These are phyloP conservation scores for Turnera subulata DNA, from an alignment of 345 rosid genomes.

Conservation along the genomic window DNA sequence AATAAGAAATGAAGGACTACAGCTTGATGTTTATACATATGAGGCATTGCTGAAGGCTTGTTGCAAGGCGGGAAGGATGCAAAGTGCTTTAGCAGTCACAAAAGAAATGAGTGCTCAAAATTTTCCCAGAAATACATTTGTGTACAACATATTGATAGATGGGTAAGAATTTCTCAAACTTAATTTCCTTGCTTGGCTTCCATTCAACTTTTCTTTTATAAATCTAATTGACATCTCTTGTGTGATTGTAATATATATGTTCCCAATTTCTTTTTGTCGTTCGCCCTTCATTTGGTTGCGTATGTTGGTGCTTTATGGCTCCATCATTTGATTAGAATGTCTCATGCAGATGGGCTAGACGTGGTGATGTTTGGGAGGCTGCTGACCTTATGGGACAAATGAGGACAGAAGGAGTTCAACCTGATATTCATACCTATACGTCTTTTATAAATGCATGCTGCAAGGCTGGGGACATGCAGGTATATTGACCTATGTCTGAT, in stretches of 20 bases:
- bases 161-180: conserved; percentile 73
- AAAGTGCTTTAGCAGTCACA: conserved; percentile 93
- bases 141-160: conserved; percentile 86
- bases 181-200: background rate
- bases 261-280: background rate
- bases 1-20: conserved; percentile 76
- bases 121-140: conserved; percentile 69
- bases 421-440: conserved; percentile 88
- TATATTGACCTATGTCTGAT: conserved; percentile 21
- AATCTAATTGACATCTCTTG: background rate
- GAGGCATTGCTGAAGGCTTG: conserved; percentile 96
- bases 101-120: conserved; percentile 82
- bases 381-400: conserved; percentile 93
- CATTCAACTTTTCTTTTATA: no score
- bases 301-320: background rate
- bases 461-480: conserved; percentile 97
- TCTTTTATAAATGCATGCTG: conserved; percentile 92
- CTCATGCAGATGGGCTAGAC: conserved; percentile 77
- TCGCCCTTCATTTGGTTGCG: background rate
- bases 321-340: background rate
- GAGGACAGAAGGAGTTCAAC: conserved; percentile 79
- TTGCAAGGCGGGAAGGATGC: conserved; percentile 98
- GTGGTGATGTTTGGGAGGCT: conserved; percentile 99
- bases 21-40: conserved; percentile 76
- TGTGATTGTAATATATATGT: background rate